Conservation (phyloP, 78 protist genomes). For the Dictyostelium purpureum region DNA sequence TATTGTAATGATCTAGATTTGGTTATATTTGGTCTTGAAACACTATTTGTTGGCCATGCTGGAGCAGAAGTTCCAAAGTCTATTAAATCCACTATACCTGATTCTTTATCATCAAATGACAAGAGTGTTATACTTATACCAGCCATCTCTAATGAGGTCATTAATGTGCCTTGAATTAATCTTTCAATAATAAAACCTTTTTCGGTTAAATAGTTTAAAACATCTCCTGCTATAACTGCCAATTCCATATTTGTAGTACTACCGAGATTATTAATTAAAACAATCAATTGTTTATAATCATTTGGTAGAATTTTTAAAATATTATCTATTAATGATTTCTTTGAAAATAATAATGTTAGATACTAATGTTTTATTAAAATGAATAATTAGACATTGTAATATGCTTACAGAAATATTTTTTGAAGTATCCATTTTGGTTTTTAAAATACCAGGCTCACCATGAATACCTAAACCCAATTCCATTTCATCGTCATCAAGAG, state of each 20-base stretch:
- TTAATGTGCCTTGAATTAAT: constrained; percentile 12
- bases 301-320: neutral
- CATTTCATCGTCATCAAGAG: constrained; percentile 21
- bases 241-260: constrained; percentile 59
- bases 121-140: constrained; percentile 63
- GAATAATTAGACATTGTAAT: neutral
- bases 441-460: constrained; percentile 70
- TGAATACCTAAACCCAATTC: constrained; percentile 88
- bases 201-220: neutral
- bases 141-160: constrained; percentile 78
- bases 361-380: neutral
- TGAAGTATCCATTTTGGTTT: neutral
- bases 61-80: constrained; percentile 23
- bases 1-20: neutral
- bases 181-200: neutral
- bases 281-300: neutral
- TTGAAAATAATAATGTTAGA: neutral
- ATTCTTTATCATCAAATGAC: neutral
- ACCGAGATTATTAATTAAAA: constrained; percentile 62
- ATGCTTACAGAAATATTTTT: neutral
- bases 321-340: constrained; percentile 16
- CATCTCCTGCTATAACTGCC: neutral
- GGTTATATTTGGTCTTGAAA: neutral
- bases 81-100: neutral
- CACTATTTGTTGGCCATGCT: constrained; percentile 36